Base-by-base conservation (phyloP, 441 rosid species). In the Flueggea neowawraea region DNA sequence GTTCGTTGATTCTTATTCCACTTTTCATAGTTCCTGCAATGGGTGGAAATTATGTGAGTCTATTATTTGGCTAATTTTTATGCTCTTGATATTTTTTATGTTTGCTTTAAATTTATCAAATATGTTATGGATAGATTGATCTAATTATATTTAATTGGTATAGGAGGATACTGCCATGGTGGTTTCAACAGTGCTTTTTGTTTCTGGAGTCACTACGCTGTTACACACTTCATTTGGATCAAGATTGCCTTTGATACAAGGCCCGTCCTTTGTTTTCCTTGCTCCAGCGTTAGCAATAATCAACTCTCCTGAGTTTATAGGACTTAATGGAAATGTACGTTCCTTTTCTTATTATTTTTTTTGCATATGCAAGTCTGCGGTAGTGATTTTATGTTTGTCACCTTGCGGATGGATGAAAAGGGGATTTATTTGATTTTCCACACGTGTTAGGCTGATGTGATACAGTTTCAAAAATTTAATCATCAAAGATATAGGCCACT, bases 21-120 rank as follows among this genome's bases (percentile, higher is more conserved):
- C 87, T 87, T 0, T 88, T 95, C 74, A 82, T 95, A 48, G 97
- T 91, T 81, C 99, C 97, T 60, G 96, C 99, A 55, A 95, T 95
- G 99, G 96, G 99, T 74, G 99, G 99, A 65, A 74, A 78, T 61
- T 85, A 83, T 49, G 97, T 95, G 80, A 84, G 97, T 80, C 31
- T 53, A 54, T 67, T 36, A 28, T 68, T 60, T 70, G 28, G n/a
- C 48, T 28, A 10, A 6, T 32, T 53, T 9, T 22, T 22, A 22
- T 22, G 28, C 28, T 22, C 28, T 22, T 22, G 28, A 22, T 22
- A 22, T 22, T 22, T 22, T 57, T 36, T 54, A 48, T 45, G 71
- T 49, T 57, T 39, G 28, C 36, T 7, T 16, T 58, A 58, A 5
- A 66, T n/a, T 53, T n/a, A 16, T 52, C 33, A 11, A 64, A 16